These are phyloP conservation scores for Penstemon newberryi DNA, from an alignment of 257 asterid species.

Conservation along the genomic window DNA sequence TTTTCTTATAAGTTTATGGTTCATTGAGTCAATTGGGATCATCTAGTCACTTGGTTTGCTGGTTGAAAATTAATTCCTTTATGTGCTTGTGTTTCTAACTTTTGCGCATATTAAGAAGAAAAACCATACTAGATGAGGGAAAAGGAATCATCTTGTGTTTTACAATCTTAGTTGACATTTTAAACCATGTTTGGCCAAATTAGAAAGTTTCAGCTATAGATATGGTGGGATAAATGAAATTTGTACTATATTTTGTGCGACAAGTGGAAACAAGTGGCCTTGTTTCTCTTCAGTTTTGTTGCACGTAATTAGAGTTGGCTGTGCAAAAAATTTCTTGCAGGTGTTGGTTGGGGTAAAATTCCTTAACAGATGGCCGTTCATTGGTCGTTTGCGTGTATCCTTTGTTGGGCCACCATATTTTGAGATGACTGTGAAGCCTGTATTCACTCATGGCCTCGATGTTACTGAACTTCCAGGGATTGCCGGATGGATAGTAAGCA, in stretches of 20 bases:
- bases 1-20: background rate
- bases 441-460: slow-evolving; percentile 81
- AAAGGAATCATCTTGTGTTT: no score
- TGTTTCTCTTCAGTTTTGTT: background rate
- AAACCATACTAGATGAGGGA: no score
- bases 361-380: slow-evolving; percentile 75
- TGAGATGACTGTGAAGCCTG: slow-evolving; percentile 96
- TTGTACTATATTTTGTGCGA: no score
- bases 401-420: slow-evolving; percentile 93
- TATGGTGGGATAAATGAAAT: no score
- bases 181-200: no score
- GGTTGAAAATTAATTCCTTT: background rate
- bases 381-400: slow-evolving; percentile 84
- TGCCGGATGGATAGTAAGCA: slow-evolving; percentile 96
- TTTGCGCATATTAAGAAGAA: no score
- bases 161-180: no score
- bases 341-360: slow-evolving; percentile 94
- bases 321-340: slow-evolving; percentile 44
- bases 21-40: no score
- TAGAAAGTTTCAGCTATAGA: no score
- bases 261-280: background rate
- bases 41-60: background rate
- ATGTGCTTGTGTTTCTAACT: background rate
- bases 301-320: background rate
- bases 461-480: slow-evolving; percentile 97